phyloP scores from a whole-genome alignment of 2,329 filamentous ascomycete species.

The Botryotinia narcissicola region DNA sequence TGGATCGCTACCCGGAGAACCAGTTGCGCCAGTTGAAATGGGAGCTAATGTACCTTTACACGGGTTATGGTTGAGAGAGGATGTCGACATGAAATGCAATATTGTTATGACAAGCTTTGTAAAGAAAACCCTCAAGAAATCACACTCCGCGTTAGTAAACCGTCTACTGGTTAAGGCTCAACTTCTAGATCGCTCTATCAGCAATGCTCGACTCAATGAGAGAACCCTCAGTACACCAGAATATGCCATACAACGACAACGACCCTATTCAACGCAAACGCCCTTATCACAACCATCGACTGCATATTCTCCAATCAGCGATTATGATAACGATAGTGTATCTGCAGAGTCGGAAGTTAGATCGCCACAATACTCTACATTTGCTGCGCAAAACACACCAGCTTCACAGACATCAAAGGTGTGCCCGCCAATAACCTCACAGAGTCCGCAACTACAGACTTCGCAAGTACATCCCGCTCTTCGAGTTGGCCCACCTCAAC shows the following conservation, averaged over 20 bases:
- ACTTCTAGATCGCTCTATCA: slow-evolving; percentile 27
- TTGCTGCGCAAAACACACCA: slow-evolving; percentile 1
- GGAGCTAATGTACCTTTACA: slow-evolving; percentile 62
- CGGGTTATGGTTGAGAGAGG: slow-evolving; percentile 80
- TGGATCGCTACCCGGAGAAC: slow-evolving; percentile 70
- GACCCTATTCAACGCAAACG: background rate
- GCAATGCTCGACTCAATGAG: slow-evolving; percentile 25
- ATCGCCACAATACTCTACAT: slow-evolving; percentile 2
- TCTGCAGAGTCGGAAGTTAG: background rate
- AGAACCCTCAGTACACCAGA: background rate
- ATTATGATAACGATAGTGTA: slow-evolving; percentile 20
- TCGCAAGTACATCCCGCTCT: slow-evolving; percentile 12
- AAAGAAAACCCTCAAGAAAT: slow-evolving; percentile 76
- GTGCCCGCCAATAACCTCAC: background rate
- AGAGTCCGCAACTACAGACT: slow-evolving; percentile 7
- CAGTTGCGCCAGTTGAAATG: slow-evolving; percentile 61
- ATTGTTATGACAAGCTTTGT: slow-evolving; percentile 73
- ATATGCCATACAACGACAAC: background rate
- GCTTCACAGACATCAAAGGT: background rate
- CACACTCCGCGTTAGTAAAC: slow-evolving; percentile 68
- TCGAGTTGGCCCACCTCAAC: background rate
- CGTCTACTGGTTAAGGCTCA: slow-evolving; percentile 55
- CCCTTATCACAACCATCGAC: slow-evolving; percentile 8
- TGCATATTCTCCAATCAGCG: slow-evolving; percentile 19
- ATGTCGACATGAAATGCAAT: slow-evolving; percentile 80